A percentile compares a stretch with the other conserved stretches of the same genome.
These are phyloP conservation scores for Trichosporon ovoides DNA, from an alignment of 1,284 basidiomycete genomes.

Conservation along the genomic window DNA sequence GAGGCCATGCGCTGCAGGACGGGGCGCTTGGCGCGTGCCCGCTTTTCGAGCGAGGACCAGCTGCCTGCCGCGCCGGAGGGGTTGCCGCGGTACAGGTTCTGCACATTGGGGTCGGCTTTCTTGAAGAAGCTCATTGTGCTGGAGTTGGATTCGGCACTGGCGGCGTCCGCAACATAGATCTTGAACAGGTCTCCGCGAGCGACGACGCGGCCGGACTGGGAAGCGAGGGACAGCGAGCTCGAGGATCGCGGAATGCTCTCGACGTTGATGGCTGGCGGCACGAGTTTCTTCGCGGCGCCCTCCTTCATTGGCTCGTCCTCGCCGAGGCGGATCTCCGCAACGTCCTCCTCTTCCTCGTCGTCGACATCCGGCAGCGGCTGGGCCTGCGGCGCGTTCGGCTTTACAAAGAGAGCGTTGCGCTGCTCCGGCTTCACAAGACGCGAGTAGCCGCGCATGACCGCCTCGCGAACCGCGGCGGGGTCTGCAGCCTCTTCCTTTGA, in stretches of 20 bases:
- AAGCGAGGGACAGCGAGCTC: slow-evolving; percentile 3
- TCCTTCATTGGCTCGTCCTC: neutral
- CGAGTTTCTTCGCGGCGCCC: neutral
- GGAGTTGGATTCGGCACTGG: slow-evolving; percentile 12
- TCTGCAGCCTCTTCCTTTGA: slow-evolving; percentile 60
- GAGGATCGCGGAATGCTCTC: neutral
- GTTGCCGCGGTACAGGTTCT: slow-evolving; percentile 11
- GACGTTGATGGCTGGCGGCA: neutral
- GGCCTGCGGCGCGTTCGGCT: slow-evolving; percentile 27
- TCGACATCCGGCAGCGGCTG: slow-evolving; percentile 9
- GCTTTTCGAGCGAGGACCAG: slow-evolving; percentile 41
- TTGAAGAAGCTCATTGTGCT: slow-evolving; percentile 4
- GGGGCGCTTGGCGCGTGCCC: slow-evolving; percentile 35
- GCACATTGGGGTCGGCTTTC: slow-evolving; percentile 15
- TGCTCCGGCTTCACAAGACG: slow-evolving; percentile 35
- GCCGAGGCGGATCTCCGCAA: slow-evolving; percentile 27
- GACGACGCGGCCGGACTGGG: slow-evolving; percentile 24
- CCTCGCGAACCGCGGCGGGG: slow-evolving; percentile 61
- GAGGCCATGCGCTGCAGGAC: slow-evolving; percentile 35
- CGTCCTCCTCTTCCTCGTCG: slow-evolving; percentile 34
- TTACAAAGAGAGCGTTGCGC: slow-evolving; percentile 33
- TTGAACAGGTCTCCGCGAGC: slow-evolving; percentile 42
- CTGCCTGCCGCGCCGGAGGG: slow-evolving; percentile 9
- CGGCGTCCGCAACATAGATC: slow-evolving; percentile 38
- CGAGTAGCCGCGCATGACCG: slow-evolving; percentile 61